Conservation (phyloP, 2,329 filamentous ascomycete genomes). For the Beauveria asiatica region DNA sequence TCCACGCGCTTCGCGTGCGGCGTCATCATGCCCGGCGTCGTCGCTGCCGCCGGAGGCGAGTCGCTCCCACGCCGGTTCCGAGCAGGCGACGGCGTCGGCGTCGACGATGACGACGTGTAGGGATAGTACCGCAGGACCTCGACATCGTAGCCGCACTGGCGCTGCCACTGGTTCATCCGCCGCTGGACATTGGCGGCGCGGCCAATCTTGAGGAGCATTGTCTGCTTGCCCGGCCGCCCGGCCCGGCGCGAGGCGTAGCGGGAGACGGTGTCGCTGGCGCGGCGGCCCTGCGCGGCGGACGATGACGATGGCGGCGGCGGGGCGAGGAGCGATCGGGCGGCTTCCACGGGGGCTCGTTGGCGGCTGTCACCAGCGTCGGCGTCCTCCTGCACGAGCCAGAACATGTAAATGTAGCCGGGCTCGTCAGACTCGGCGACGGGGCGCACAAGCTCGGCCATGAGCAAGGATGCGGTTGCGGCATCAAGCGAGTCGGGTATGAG, state of each 20-base stretch:
- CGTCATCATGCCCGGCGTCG: constrained; percentile 54
- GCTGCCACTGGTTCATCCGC: constrained; percentile 84
- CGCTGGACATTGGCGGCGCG: constrained; percentile 76
- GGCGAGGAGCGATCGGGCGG: constrained; percentile 50
- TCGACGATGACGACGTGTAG: constrained; percentile 34
- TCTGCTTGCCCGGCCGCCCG: constrained; percentile 23
- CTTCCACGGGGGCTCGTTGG: constrained; percentile 46
- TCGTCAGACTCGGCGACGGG: constrained; percentile 60
- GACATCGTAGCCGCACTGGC: constrained; percentile 84
- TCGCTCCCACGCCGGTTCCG: constrained; percentile 7
- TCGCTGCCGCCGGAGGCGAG: constrained; percentile 22
- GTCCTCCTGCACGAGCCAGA: constrained; percentile 74
- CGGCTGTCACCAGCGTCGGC: constrained; percentile 12
- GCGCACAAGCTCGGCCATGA: constrained; percentile 70
- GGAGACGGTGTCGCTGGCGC: constrained; percentile 47
- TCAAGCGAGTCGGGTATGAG: constrained; percentile 62
- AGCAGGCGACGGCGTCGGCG: background rate
- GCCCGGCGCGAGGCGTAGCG: constrained; percentile 32
- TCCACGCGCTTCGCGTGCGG: constrained; percentile 84
- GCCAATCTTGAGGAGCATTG: constrained; percentile 60
- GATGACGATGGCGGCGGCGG: constrained; percentile 32
- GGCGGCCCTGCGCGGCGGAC: constrained; percentile 34
- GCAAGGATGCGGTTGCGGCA: constrained; percentile 57
- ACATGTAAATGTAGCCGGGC: constrained; percentile 95
- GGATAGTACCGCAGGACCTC: constrained; percentile 89